Base-by-base conservation (phyloP, 768 basidiomycete species). In the Cytidiella melzeri region DNA sequence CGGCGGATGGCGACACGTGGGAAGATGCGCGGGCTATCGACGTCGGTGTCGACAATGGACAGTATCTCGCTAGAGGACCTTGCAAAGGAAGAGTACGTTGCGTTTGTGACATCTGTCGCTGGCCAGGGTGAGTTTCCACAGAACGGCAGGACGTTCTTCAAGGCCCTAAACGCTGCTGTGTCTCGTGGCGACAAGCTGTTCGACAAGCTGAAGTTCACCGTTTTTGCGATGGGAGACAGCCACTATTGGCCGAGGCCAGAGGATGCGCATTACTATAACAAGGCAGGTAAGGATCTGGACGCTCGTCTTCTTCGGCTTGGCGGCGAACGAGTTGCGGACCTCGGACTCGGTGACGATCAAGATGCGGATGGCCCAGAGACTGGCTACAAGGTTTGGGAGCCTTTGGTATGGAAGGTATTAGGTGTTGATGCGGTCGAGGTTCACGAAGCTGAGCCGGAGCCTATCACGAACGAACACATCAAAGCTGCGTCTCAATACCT, bases 381-480 rank as follows among this genome's bases (percentile, higher is more conserved):
- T 0, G 96, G 94, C 0, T 99, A 98, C 77, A 95, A 89, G 65
- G 55, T 78, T n/a, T 98, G 94, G 93, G 95, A 98, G 64, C 83
- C 92, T 28, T 71, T 76, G 41, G 57, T 98, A 30, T 99, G 96
- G 96, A 92, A 95, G 69, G 87, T 84, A 1, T 74, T 98, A 24
- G 93, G 95, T 44, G 93, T 98, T 41, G 96, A 93, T 65, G 72
- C 71, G 13, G 70, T 98, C 43, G 88, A 96, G 64, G 81, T 97
- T 18, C 79, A 75, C 26, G 96, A 98, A 68, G 86, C 84, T 18
- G 94, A 98, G 64, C 94, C 94, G 0, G 94, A 98, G 59, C 83
- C 91, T 1, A 95, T 99, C 66, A 97, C 96, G 47, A 97, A 98
- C 73, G 96, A 99, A 69, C 92, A 98, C 68, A 97, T 98, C 78